Base-by-base conservation (phyloP, 2,329 filamentous ascomycete genomes). In the Neonectria coccinea region DNA sequence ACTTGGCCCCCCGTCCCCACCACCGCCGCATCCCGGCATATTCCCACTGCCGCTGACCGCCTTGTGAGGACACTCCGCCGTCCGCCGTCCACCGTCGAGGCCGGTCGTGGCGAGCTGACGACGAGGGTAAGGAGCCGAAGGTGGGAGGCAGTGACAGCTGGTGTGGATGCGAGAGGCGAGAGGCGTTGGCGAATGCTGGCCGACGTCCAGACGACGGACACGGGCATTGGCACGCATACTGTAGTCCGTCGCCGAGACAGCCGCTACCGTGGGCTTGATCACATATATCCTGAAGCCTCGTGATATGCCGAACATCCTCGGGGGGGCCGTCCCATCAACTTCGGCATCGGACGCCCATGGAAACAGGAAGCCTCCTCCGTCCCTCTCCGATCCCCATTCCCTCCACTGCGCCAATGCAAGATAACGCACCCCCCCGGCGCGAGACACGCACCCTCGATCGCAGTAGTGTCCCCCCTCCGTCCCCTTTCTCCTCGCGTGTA, bases 371-470 rank as follows among this genome's bases (percentile, higher is more conserved):
- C 52, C 16, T 42, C 25, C 55, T 56, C 56, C 59, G 55, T 61
- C 59, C 59, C 51, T 59, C 36, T 56, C 42, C 59, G 56, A 65
- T 59, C 62, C 56, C 44, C 56, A 53, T 56, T 64, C 47, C 36
- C 42, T 33, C 45, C 53, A 31, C 36, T 27, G 25, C 54, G 58
- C 58, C 54, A 56, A 70, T 69, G 67, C 66, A 65, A 70, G 67
- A 73, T 71, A 68, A 70, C 67, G 63, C 64, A 70, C 55, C 50
- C 48, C 62, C 59, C 64, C 44, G 41, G 50, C 33, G 51, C 42
- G 27, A 64, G 41, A 56, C 59, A 61, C 42, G 36, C 51, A 57
- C 47, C 39, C 44, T 62, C 52, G 61, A 45, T 61, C 56, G 53
- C 56, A 66, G 64, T 62, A 55, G 45, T 65, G 53, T 14, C 33